Evolutionary conservation across 768 basidiomycete species (phyloP).

Genomic region (Podaxis sp.): DNA sequence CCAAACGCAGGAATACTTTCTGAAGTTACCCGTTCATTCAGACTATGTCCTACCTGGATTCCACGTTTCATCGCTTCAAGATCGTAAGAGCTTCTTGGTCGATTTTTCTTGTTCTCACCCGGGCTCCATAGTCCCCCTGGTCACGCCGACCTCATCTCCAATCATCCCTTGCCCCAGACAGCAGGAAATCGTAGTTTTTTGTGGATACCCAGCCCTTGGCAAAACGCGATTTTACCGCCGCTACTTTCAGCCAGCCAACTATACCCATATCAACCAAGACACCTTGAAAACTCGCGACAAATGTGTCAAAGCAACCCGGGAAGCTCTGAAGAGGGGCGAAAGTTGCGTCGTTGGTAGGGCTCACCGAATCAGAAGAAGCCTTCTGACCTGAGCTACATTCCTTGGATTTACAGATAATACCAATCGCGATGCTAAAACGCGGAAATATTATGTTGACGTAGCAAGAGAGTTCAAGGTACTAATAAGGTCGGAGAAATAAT

Average conservation of each 20-base stretch:
- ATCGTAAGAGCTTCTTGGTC: conserved; percentile 26
- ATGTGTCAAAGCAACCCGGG: conserved; percentile 66
- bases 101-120: neutral
- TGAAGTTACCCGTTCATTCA: conserved; percentile 44
- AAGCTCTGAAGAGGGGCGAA: conserved; percentile 49
- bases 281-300: conserved; percentile 69
- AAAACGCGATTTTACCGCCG: conserved; percentile 79
- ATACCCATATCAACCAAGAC: conserved; percentile 89
- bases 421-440: conserved; percentile 71
- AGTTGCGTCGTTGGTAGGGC: conserved; percentile 79
- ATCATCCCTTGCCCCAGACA: conserved; percentile 38
- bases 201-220: conserved; percentile 60
- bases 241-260: conserved; percentile 66
- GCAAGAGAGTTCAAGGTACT: conserved; percentile 54
- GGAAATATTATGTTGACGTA: conserved; percentile 69
- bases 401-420: conserved; percentile 71
- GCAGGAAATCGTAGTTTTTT: conserved; percentile 49
- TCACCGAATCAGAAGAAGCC: neutral
- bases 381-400: neutral
- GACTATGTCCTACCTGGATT: conserved; percentile 64
- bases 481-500: conserved; percentile 47
- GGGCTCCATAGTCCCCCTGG: conserved; percentile 39
- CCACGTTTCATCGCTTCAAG: conserved; percentile 47
- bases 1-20: conserved; percentile 70
- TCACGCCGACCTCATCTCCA: conserved; percentile 49